phyloP scores from a whole-genome alignment of 1,284 basidiomycete species.

The Ustilago hordei region DNA sequence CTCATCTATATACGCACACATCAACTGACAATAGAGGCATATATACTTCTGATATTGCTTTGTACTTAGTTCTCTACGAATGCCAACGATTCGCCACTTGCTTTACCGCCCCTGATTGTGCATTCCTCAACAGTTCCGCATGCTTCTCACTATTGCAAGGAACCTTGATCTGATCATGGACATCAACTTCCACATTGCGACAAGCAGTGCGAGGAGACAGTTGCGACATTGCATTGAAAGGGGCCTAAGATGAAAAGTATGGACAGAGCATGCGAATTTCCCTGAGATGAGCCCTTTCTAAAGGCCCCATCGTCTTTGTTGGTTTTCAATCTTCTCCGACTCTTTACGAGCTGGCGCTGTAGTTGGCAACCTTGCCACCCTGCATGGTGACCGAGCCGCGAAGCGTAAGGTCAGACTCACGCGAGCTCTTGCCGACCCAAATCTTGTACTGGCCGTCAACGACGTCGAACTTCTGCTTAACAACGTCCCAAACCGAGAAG shows the following conservation, averaged over 20 bases:
- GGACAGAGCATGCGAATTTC: conserved; percentile 1
- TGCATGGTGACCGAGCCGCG: conserved; percentile 33
- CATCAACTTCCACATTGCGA: neutral
- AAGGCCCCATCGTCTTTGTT: neutral
- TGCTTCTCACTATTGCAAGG: too few species aligned
- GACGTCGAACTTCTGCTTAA: conserved; percentile 44
- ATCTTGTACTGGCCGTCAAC: conserved; percentile 45
- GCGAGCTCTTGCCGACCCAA: conserved; percentile 43
- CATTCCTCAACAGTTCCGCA: too few species aligned
- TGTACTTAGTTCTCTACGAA: too few species aligned
- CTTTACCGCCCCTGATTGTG: too few species aligned
- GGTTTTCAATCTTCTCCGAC: neutral
- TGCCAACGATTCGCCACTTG: too few species aligned
- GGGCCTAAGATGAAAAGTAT: neutral
- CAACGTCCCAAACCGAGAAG: conserved; percentile 50
- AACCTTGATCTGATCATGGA: too few species aligned
- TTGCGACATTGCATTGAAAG: conserved; percentile 3
- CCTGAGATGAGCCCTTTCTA: neutral
- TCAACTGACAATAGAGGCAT: too few species aligned
- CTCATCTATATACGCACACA: too few species aligned
- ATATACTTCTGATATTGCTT: too few species aligned
- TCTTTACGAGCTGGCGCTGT: conserved; percentile 8
- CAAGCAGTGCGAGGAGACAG: neutral
- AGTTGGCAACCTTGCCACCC: conserved; percentile 19
- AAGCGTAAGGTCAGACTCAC: conserved; percentile 18